Conservation (phyloP, 257 asterid genomes). For the Fraxinus anomala region DNA sequence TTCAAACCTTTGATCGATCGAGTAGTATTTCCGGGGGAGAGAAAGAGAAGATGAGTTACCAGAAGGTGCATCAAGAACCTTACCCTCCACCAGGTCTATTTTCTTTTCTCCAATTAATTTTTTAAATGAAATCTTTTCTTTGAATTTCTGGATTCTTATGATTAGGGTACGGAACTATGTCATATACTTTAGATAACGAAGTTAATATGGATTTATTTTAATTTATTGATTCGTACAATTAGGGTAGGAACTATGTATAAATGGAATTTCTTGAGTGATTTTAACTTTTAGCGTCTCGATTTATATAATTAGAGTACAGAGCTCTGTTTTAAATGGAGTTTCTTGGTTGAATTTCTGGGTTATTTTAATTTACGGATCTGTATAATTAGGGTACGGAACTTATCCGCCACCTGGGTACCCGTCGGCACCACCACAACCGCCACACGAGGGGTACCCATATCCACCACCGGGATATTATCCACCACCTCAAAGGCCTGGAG, state of each 20-base stretch:
- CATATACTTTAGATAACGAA: too few relatives aligned
- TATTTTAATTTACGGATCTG: not conserved
- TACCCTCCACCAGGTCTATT: conserved; percentile 53
- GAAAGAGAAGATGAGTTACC: conserved; percentile 42
- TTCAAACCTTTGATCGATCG: conserved; percentile 8
- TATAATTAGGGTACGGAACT: conserved; percentile 48
- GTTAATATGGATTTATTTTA: not conserved
- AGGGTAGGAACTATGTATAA: conserved; percentile 43
- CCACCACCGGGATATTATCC: conserved; percentile 61
- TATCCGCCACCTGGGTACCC: conserved; percentile 62
- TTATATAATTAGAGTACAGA: not conserved
- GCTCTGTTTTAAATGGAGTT: not conserved
- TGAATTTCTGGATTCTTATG: not conserved
- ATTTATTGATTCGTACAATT: not conserved
- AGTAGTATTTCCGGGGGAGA: conserved; percentile 12
- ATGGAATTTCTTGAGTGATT: not conserved
- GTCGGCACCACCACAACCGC: conserved; percentile 61
- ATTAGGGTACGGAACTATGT: not conserved
- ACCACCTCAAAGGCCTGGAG: conserved; percentile 46
- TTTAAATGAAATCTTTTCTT: not conserved
- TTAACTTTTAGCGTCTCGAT: not conserved
- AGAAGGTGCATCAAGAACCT: conserved; percentile 39
- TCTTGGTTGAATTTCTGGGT: conserved; percentile 15
- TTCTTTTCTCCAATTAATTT: conserved; percentile 8
- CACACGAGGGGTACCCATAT: conserved; percentile 49